phyloP scores from a whole-genome alignment of 768 basidiomycete species.

The Suillus hirtellus region DNA sequence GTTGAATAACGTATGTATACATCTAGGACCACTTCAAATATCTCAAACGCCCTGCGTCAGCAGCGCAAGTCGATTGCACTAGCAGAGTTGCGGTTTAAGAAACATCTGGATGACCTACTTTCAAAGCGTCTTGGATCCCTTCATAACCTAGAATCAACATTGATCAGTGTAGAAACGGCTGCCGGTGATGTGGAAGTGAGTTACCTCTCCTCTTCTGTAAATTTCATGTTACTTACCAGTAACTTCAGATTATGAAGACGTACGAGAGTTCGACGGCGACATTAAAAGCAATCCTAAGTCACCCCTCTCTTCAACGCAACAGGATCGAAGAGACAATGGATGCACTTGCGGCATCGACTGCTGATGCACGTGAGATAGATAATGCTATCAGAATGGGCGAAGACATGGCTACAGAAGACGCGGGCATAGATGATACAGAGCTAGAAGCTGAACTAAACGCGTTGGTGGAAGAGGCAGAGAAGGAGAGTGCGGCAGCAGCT shows the following conservation, averaged over 20 bases:
- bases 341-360: constrained; percentile 78
- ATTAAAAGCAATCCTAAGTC: constrained; percentile 69
- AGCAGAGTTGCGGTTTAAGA: constrained; percentile 76
- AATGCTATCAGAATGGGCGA: constrained; percentile 70
- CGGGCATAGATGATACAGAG: constrained; percentile 50
- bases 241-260: constrained; percentile 72
- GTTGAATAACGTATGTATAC: neutral
- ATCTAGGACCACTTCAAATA: constrained; percentile 65
- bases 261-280: constrained; percentile 85
- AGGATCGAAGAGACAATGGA: constrained; percentile 87
- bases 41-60: constrained; percentile 60
- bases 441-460: constrained; percentile 66
- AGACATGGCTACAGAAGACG: constrained; percentile 53
- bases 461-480: constrained; percentile 49
- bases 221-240: constrained; percentile 4
- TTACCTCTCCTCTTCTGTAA: constrained; percentile 9
- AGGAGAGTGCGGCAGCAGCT: constrained; percentile 38
- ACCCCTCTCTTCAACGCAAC: constrained; percentile 78
- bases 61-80: constrained; percentile 76
- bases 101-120: constrained; percentile 76
- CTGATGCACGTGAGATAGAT: constrained; percentile 82
- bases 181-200: constrained; percentile 84
- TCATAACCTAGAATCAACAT: constrained; percentile 71
- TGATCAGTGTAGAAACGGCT: constrained; percentile 85
- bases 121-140: constrained; percentile 73